Percentiles rank a stretch among this genome's conserved stretches.
phyloP scores from a whole-genome alignment of 306 rosid genomes.

The Cucumis hystrix region DNA sequence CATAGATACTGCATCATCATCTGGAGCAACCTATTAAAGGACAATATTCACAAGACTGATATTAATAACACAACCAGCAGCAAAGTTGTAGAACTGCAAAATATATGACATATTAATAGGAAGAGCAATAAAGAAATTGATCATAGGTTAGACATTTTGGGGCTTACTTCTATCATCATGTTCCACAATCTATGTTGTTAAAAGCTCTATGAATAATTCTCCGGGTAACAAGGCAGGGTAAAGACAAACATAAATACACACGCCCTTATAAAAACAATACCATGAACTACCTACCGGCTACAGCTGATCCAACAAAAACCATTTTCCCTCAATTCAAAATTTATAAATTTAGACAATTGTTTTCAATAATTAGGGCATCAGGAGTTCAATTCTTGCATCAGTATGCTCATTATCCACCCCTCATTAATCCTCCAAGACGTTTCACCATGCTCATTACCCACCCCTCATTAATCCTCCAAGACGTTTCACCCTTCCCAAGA shows the following conservation, averaged over 20 bases:
- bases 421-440: not conserved
- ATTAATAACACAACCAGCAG: conserved; percentile 3
- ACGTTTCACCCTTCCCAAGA: not conserved
- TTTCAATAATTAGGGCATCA: not conserved
- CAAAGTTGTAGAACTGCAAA: conserved; percentile 7
- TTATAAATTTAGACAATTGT: not conserved
- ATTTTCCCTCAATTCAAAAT: not conserved
- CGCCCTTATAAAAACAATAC: not conserved
- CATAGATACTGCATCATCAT: conserved; percentile 21
- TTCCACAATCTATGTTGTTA: not conserved
- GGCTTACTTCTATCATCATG: not conserved
- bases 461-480: not conserved
- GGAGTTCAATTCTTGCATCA: not conserved
- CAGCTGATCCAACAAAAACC: not conserved
- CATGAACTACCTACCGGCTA: not conserved
- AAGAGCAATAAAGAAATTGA: not conserved
- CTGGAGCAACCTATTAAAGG: conserved; percentile 39
- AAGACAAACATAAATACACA: not conserved
- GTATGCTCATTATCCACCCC: not conserved
- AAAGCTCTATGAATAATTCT: not conserved
- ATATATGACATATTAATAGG: not conserved
- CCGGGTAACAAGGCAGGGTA: not conserved
- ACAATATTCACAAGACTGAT: conserved; percentile 2
- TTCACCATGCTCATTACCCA: not conserved
- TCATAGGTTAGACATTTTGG: not conserved